phyloP scores from a whole-genome alignment of 495 filamentous ascomycete genomes.

The Penicillium salamii region DNA sequence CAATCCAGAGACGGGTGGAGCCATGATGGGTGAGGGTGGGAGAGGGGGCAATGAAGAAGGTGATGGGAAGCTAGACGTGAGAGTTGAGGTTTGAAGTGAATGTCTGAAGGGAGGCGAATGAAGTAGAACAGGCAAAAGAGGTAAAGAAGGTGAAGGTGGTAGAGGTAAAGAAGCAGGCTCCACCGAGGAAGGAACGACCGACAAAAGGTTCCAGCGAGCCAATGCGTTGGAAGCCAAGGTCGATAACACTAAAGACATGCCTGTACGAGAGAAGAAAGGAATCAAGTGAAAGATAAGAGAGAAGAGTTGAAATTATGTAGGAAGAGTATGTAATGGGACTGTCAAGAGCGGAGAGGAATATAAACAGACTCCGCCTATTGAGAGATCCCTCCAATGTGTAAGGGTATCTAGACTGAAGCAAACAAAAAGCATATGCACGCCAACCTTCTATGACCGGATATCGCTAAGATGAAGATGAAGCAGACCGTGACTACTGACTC shows the following conservation, averaged over 20 bases:
- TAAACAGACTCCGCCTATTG: not conserved
- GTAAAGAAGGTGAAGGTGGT: too few relatives aligned
- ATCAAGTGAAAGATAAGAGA: not conserved
- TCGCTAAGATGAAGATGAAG: not conserved
- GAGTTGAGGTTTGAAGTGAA: too few relatives aligned
- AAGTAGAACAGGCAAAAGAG: too few relatives aligned
- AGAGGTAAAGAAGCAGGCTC: too few relatives aligned
- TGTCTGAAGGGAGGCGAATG: too few relatives aligned
- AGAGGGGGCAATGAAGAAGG: too few relatives aligned
- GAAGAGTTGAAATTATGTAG: not conserved
- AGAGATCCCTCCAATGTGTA: not conserved
- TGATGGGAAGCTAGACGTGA: too few relatives aligned
- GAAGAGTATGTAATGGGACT: not conserved
- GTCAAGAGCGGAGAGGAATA: not conserved
- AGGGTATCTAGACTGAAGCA: conserved; percentile 7
- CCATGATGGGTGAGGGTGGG: too few relatives aligned
- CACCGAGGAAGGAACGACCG: too few relatives aligned
- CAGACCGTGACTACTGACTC: not conserved
- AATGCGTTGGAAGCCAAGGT: conserved; percentile 6
- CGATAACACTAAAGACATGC: not conserved
- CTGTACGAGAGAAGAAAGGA: not conserved
- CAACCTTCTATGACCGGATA: conserved; percentile 1
- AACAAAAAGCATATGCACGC: conserved; percentile 1
- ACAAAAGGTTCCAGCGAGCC: too few relatives aligned
- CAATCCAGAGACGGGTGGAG: too few relatives aligned